Evolutionary conservation across 495 filamentous ascomycete genomes (phyloP).

Genomic region (Hyaloscypha variabilis): DNA sequence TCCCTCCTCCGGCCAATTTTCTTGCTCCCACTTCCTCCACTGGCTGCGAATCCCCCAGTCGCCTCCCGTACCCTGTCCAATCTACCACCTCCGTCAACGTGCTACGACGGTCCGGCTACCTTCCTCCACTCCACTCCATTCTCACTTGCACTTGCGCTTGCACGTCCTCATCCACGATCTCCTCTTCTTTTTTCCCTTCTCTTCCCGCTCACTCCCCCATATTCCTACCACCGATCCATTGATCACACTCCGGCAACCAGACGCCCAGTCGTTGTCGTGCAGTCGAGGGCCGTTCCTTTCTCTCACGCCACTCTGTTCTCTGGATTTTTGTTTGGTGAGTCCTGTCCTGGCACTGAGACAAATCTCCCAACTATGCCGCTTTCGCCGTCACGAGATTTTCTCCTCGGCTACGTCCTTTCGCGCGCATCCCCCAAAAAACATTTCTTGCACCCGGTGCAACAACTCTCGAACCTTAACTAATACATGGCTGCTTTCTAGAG

Average conservation of each 20-base stretch:
- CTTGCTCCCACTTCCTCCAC: not conserved
- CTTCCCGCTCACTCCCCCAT: not conserved
- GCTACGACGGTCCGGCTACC: not conserved
- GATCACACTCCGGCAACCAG: conserved; percentile 11
- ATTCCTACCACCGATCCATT: conserved; percentile 10
- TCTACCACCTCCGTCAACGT: not conserved
- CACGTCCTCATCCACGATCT: too few relatives aligned
- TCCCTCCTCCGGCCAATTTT: conserved; percentile 6
- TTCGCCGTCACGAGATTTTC: conserved; percentile 26
- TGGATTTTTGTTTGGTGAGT: conserved; percentile 29
- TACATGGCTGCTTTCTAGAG: conserved; percentile 6
- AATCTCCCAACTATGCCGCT: conserved; percentile 17
- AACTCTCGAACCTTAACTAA: not conserved
- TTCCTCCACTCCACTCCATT: conserved; percentile 3
- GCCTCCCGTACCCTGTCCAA: not conserved
- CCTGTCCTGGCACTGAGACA: conserved; percentile 11
- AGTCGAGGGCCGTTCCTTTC: conserved; percentile 29
- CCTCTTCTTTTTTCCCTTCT: conserved; percentile 28
- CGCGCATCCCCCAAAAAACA: conserved; percentile 18
- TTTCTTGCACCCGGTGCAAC: not conserved
- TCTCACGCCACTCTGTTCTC: conserved; percentile 15
- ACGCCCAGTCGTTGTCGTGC: conserved; percentile 19
- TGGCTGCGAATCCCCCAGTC: not conserved
- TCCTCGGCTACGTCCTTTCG: conserved; percentile 29
- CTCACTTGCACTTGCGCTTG: not conserved